Evolutionary conservation across 305 asterid species (phyloP).

Genomic region (Fraxinus floribunda): DNA sequence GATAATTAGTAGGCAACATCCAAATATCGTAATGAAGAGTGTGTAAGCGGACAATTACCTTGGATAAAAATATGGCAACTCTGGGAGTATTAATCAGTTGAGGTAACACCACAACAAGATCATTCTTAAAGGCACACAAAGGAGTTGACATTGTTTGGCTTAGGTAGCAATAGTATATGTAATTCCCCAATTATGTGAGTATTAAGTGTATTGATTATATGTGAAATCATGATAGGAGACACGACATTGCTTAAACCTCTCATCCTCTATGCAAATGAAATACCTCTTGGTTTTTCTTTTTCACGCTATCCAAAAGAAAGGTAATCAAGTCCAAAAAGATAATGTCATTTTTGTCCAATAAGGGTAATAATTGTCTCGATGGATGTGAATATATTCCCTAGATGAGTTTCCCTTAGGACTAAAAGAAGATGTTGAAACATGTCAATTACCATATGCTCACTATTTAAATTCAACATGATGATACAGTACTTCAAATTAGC

Average conservation of each 20-base stretch:
- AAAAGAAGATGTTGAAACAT: not conserved
- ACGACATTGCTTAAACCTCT: too few species aligned
- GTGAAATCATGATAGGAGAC: too few species aligned
- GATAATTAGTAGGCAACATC: not conserved
- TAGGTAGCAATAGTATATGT: not conserved
- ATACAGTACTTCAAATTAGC: not conserved
- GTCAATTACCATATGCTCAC: not conserved
- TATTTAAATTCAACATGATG: not conserved
- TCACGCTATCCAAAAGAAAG: not conserved
- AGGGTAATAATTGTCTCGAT: not conserved
- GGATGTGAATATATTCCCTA: not conserved
- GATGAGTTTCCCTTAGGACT: not conserved
- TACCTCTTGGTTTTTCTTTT: not conserved
- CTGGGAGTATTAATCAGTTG: not conserved
- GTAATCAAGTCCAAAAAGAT: not conserved
- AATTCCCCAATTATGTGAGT: not conserved
- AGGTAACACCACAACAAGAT: not conserved
- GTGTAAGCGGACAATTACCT: not conserved
- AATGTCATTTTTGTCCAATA: not conserved
- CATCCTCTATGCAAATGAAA: not conserved
- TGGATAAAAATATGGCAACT: not conserved
- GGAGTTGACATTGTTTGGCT: not conserved
- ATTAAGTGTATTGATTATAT: too few species aligned
- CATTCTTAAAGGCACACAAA: not conserved
- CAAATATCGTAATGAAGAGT: not conserved